A percentile compares a stretch with the other conserved stretches of the same genome.
These are phyloP conservation scores for Trichoderma endophyticum DNA, from an alignment of 2,329 filamentous ascomycete genomes.

Conservation along the genomic window DNA sequence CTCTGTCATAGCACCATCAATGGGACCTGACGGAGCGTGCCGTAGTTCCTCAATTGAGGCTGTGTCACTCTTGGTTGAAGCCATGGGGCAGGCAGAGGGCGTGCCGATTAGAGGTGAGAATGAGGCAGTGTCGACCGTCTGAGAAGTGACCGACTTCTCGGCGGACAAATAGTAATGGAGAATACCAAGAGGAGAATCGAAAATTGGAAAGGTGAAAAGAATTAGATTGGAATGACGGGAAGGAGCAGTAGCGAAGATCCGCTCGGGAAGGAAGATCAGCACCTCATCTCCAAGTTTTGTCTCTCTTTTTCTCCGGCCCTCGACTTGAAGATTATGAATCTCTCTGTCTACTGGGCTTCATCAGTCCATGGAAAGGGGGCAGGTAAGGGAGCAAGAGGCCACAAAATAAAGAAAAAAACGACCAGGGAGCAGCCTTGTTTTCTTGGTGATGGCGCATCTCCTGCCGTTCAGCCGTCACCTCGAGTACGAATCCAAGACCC, in stretches of 20 bases:
- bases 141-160: not conserved
- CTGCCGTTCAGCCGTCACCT: not conserved
- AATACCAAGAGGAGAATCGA: not conserved
- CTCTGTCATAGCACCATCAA: not conserved
- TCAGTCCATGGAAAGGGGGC: not conserved
- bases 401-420: not conserved
- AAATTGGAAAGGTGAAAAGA: not conserved
- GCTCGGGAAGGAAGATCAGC: not conserved
- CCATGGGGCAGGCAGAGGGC: conserved; percentile 4
- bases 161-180: conserved; percentile 1
- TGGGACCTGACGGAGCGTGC: not conserved
- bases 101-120: not conserved
- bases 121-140: conserved; percentile 9
- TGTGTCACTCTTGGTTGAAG: conserved; percentile 10
- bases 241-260: not conserved
- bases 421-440: not conserved
- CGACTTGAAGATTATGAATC: not conserved
- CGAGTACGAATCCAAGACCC: not conserved
- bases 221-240: not conserved
- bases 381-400: not conserved
- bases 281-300: not conserved
- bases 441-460: not conserved
- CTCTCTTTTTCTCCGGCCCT: not conserved
- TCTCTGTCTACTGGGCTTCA: not conserved
- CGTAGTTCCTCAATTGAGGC: conserved; percentile 15